Evolutionary conservation across 768 basidiomycete genomes (phyloP), one percentile per base, ranked within the genome.

Genomic region (Mycena chlorophos): DNA sequence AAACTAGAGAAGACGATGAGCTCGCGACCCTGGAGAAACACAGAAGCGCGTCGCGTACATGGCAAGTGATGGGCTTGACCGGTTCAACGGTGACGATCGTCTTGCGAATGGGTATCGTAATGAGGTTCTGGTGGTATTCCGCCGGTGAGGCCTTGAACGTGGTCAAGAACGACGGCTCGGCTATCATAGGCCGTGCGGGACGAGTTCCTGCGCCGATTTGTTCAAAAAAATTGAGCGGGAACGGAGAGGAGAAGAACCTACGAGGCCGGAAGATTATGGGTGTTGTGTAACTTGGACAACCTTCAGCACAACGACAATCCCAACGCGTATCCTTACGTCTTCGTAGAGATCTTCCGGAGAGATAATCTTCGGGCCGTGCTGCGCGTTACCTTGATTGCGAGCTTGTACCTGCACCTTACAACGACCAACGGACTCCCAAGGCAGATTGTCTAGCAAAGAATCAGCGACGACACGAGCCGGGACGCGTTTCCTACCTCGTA

Each of bases 71-170:
- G 16, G 77, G 74, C 38, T 71, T 67, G 50, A 75, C 60, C 25
- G 45, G 23, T 2, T 60, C 61, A 4, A 75, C 61, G 14, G 65
- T 65, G n/a, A n/a, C n/a, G n/a, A n/a, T n/a, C n/a, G 28, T 65
- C 66, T 25, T 28, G 45, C 45, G 68, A 30, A 68, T 65, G 45
- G 68, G 59, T 69, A 82, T 65, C 51, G 63, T 62, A 60, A 75
- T 54, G 53, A 75, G 56, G n/a, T 79, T 66, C 63, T 86, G 79
- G 49, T 70, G 69, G 84, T 83, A 86, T 60, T 85, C 85, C 49
- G 83, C 82, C 4, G 85, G 83, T 2, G 74, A 67, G 0, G 73
- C 67, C 62, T 85, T 86, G 54, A 86, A 17, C 38, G 47, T 49
- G 6, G 60, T 37, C n/a, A 57, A n/a, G 46, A 61, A 52, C 26